phyloP scores from a whole-genome alignment of 2,329 filamentous ascomycete genomes.

The Pseudogymnoascus sp. region DNA sequence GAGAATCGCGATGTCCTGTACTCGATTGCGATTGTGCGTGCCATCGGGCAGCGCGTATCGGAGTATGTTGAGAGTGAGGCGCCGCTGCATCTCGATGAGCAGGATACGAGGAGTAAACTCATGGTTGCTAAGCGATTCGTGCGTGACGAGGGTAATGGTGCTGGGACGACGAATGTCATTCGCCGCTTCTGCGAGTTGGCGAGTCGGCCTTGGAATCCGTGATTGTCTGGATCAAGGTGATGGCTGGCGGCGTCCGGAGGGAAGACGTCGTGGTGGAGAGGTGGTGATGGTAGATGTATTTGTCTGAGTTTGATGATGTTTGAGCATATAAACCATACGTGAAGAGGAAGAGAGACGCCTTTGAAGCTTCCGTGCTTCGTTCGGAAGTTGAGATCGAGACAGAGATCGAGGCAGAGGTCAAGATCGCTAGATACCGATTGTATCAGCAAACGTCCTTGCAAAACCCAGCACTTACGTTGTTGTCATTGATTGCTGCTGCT shows the following conservation, averaged over 20 bases:
- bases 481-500: neutral
- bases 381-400: neutral
- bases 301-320: neutral
- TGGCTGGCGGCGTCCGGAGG: neutral
- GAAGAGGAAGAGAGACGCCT: neutral
- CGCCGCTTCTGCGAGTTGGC: constrained; percentile 63
- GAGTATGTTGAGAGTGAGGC: constrained; percentile 48
- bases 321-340: neutral
- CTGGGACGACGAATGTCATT: constrained; percentile 67
- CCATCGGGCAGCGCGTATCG: constrained; percentile 59
- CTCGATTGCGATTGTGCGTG: constrained; percentile 72
- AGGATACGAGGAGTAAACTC: constrained; percentile 56
- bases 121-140: constrained; percentile 64
- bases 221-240: neutral
- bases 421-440: neutral
- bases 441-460: neutral
- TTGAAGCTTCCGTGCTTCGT: neutral
- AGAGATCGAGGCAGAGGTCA: neutral
- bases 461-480: neutral
- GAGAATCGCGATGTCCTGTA: constrained; percentile 90
- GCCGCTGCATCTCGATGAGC: constrained; percentile 55
- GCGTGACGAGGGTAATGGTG: constrained; percentile 52
- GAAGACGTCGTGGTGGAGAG: neutral
- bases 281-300: neutral
- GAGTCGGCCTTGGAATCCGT: constrained; percentile 33